Base-by-base conservation (phyloP, 2,329 filamentous ascomycete species). In the Xylariaceae sp. region DNA sequence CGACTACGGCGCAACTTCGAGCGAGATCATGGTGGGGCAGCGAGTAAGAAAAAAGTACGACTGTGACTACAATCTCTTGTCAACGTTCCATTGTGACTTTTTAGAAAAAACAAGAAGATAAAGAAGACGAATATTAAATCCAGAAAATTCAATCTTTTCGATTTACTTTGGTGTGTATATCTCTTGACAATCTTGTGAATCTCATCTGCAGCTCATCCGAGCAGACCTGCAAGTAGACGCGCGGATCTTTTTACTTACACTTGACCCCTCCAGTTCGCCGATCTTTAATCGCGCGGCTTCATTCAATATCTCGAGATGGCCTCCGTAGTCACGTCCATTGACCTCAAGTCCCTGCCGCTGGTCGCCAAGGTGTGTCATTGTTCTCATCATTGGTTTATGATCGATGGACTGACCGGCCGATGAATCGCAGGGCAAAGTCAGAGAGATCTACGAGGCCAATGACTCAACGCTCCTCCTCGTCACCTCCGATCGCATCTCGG, bases 401-500 rank as follows among this genome's bases (percentile, higher is more conserved):
- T 7, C 30, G 9, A 50, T 30, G 37, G 37, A 54, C 51, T 53
- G 18, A 57, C 4, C 50, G 51, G 51, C 30, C 23, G 4, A 5
- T 30, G 23, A 30, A 35, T 56, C 10, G 37, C 50, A 64, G 62
- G 73, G 80, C 67, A 95, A 95, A 77, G 91, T 95, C 30, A 85
- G 90, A 69, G 89, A 95, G 70, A 82, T 95, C 44, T 96, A 90
- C 74, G 80, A 83, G 62, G 77, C 95, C 56, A 84, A 90, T 71
- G 77, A 84, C 47, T 76, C 82, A 58, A 88, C 84, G 2, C 83
- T 96, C 3, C 86, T 96, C 58, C 93, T 96, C 72, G 86, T 92
- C 57, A 88, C 90, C 23, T 89, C 90, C 11, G 92, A 97, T 77
- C 88, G 94, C 66, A 94, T 97, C 73, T 96, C 91, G 23, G 94